A percentile compares a stretch with the other conserved stretches of the same genome.
phyloP scores from a whole-genome alignment of 805 yeast species.

The Wickerhamomyces alni region DNA sequence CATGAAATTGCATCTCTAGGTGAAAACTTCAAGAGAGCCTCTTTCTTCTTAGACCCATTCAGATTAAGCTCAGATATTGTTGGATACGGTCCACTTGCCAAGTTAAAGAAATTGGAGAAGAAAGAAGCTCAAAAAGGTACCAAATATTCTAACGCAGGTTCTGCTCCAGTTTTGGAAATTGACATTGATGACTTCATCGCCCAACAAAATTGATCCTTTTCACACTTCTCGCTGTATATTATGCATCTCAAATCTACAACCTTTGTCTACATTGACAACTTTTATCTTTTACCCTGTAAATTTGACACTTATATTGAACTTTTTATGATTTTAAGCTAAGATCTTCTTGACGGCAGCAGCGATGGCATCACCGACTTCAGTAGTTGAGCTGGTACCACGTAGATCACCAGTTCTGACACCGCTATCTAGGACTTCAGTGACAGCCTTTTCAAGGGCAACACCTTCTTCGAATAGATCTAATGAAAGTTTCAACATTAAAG shows the following conservation, averaged over 20 bases:
- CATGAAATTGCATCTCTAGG: constrained; percentile 64
- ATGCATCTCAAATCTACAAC: not conserved
- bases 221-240: not conserved
- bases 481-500: constrained; percentile 94
- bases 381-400: constrained; percentile 76
- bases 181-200: constrained; percentile 67
- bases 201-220: constrained; percentile 46
- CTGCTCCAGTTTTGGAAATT: constrained; percentile 61
- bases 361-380: constrained; percentile 92
- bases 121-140: constrained; percentile 40
- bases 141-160: constrained; percentile 51
- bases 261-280: too few species aligned
- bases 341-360: constrained; percentile 63
- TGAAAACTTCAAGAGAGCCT: constrained; percentile 54
- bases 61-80: constrained; percentile 60
- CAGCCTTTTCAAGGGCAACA: constrained; percentile 83
- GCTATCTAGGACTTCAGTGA: constrained; percentile 68
- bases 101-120: constrained; percentile 56
- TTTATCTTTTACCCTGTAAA: not conserved
- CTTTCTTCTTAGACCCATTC: constrained; percentile 65
- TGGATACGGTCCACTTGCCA: constrained; percentile 71
- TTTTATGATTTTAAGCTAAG: constrained; percentile 27
- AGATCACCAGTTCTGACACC: constrained; percentile 91
- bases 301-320: not conserved
- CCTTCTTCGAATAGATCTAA: constrained; percentile 82